Evolutionary conservation across 441 rosid genomes (phyloP).

Genomic region (Erodium texanum): DNA sequence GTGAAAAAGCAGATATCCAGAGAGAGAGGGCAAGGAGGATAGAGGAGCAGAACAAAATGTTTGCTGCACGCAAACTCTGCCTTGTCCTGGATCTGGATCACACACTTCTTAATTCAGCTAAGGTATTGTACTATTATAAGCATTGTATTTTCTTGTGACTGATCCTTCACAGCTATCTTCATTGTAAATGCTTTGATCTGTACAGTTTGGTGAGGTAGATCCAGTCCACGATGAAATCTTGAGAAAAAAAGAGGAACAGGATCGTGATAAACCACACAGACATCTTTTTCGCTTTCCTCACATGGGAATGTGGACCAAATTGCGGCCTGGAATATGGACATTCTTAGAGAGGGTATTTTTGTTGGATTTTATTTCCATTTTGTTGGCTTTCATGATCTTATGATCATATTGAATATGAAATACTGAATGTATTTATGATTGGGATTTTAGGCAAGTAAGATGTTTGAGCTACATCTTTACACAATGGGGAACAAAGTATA

Average conservation of each 20-base stretch:
- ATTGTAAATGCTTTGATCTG: slow-evolving; percentile 10
- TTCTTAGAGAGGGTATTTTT: slow-evolving; percentile 75
- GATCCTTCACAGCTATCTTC: slow-evolving; percentile 5
- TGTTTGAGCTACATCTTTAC: slow-evolving; percentile 88
- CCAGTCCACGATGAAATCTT: slow-evolving; percentile 73
- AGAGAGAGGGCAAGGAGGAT: slow-evolving; percentile 86
- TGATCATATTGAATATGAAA: slow-evolving; percentile 1
- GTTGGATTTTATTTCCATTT: neutral
- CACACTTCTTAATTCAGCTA: slow-evolving; percentile 98
- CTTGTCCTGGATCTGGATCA: slow-evolving; percentile 98
- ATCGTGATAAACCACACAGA: slow-evolving; percentile 74
- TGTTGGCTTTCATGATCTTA: neutral
- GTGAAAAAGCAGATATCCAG: slow-evolving; percentile 84
- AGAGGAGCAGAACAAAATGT: slow-evolving; percentile 94
- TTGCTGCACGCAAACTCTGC: slow-evolving; percentile 73
- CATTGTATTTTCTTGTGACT: slow-evolving; percentile 1
- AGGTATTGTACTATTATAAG: slow-evolving; percentile 33
- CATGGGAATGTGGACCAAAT: slow-evolving; percentile 99
- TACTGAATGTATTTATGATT: slow-evolving; percentile 5
- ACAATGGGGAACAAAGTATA: slow-evolving; percentile 99
- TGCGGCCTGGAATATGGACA: slow-evolving; percentile 97
- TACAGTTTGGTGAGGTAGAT: slow-evolving; percentile 85
- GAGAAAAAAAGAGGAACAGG: slow-evolving; percentile 99
- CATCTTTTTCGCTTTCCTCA: slow-evolving; percentile 86
- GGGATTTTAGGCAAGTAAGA: slow-evolving; percentile 66